phyloP scores from a whole-genome alignment of 2,329 filamentous ascomycete species.

The Fusarium sulawesiense region DNA sequence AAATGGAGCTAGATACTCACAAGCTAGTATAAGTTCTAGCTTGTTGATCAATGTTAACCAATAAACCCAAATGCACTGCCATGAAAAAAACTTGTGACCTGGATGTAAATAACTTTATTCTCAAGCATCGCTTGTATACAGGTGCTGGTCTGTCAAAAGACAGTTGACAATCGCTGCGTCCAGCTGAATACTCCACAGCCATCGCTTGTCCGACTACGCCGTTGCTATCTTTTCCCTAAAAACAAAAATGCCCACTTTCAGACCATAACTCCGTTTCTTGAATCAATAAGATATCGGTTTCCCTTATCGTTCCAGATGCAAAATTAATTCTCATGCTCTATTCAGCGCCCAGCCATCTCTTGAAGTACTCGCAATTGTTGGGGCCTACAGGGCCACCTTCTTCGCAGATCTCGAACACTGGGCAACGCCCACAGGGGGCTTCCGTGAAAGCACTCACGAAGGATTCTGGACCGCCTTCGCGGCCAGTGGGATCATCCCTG shows the following conservation, averaged over 20 bases:
- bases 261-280: constrained; percentile 42
- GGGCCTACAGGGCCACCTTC: constrained; percentile 92
- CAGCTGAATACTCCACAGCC: constrained; percentile 22
- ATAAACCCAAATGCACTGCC: constrained; percentile 23
- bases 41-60: constrained; percentile 38
- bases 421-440: constrained; percentile 89
- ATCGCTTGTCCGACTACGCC: constrained; percentile 41
- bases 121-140: not conserved
- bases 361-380: constrained; percentile 90
- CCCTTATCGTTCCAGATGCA: constrained; percentile 11
- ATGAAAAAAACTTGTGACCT: not conserved
- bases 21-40: constrained; percentile 32
- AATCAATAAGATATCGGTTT: constrained; percentile 9
- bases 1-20: constrained; percentile 28
- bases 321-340: constrained; percentile 36
- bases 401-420: constrained; percentile 91
- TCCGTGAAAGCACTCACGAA: constrained; percentile 82
- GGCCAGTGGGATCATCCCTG: constrained; percentile 52
- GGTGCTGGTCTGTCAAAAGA: constrained; percentile 2
- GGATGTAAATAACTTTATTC: constrained; percentile 4
- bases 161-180: constrained; percentile 11
- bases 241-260: constrained; percentile 25
- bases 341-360: constrained; percentile 77
- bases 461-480: constrained; percentile 56
- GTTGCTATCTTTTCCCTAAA: constrained; percentile 37